phyloP scores from a whole-genome alignment of 208 protist species.

The Trichomonas gallinae region DNA sequence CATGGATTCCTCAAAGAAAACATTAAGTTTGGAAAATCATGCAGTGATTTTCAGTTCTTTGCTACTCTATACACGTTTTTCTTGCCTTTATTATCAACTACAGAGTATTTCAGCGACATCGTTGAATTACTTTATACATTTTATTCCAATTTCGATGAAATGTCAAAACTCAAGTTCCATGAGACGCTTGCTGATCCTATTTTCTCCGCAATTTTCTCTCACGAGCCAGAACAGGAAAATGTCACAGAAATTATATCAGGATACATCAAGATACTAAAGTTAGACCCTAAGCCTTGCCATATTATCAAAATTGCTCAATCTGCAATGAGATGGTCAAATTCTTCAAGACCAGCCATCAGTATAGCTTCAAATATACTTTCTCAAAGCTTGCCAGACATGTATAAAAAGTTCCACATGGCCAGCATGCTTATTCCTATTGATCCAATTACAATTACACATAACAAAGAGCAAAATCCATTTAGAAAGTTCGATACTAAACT shows the following conservation, averaged over 20 bases:
- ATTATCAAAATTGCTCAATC: not conserved
- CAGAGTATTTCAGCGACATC: not conserved
- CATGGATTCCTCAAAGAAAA: not conserved
- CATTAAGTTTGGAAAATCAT: not conserved
- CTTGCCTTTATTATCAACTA: not conserved
- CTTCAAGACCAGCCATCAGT: not conserved
- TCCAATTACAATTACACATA: not conserved
- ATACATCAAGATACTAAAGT: not conserved
- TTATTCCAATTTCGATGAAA: not conserved
- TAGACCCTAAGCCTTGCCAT: not conserved
- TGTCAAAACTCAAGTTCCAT: not conserved
- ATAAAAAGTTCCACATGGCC: not conserved
- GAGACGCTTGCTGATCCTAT: not conserved
- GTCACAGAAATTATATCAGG: not conserved
- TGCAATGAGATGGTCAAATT: not conserved
- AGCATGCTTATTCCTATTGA: not conserved
- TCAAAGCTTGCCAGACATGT: not conserved
- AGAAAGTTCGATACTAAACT: not conserved
- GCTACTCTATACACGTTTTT: not conserved
- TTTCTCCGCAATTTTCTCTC: not conserved
- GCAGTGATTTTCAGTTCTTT: not conserved
- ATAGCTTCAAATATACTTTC: not conserved
- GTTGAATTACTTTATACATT: not conserved
- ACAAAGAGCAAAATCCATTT: not conserved
- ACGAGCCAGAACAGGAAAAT: not conserved